Conservation (phyloP, 805 yeast species). For the Maudiozyma serrabonitensis region DNA sequence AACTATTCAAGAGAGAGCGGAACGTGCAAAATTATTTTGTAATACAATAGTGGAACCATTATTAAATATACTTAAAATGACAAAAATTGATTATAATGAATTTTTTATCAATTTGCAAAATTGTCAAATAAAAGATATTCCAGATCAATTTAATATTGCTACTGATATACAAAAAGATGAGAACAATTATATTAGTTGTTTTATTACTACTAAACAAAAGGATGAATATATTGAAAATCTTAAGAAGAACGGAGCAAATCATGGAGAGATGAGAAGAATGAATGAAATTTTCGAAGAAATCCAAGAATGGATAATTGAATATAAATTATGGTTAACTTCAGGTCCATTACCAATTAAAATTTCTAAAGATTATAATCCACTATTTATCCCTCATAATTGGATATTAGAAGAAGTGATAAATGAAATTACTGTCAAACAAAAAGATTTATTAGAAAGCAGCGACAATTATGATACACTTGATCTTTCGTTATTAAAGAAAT, state of each 20-base stretch:
- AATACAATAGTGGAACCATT: slow-evolving; percentile 43
- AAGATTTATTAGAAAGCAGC: slow-evolving; percentile 31
- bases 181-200: slow-evolving; percentile 1
- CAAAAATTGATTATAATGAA: slow-evolving; percentile 68
- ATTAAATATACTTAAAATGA: slow-evolving; percentile 47
- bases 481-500: slow-evolving; percentile 42
- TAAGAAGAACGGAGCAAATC: slow-evolving; percentile 8
- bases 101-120: slow-evolving; percentile 62
- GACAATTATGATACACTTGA: slow-evolving; percentile 9
- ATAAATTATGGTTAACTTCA: slow-evolving; percentile 33
- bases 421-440: slow-evolving; percentile 39
- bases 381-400: slow-evolving; percentile 78
- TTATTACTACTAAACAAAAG: background rate
- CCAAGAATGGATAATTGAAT: slow-evolving; percentile 44
- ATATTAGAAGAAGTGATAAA: slow-evolving; percentile 74
- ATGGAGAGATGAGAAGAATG: slow-evolving; percentile 28
- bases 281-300: slow-evolving; percentile 36
- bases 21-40: slow-evolving; percentile 14
- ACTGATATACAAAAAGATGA: slow-evolving; percentile 15
- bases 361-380: slow-evolving; percentile 47
- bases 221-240: background rate
- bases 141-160: slow-evolving; percentile 3
- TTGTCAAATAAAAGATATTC: slow-evolving; percentile 21
- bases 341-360: slow-evolving; percentile 33
- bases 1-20: slow-evolving; percentile 7